Conservation (phyloP, 306 rosid species). For the Fagus crenata region DNA sequence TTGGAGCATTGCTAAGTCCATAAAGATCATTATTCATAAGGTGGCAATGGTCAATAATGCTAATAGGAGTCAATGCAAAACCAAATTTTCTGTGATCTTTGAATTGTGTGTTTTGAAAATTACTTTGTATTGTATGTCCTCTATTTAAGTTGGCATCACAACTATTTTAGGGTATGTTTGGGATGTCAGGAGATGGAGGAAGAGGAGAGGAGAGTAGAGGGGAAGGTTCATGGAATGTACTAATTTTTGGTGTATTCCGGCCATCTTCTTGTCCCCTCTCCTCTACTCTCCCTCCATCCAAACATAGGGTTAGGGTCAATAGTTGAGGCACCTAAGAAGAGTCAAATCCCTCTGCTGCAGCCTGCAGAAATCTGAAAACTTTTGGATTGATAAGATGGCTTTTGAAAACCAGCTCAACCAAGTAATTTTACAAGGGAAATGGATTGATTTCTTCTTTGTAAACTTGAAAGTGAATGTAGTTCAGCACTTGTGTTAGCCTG, state of each 20-base stretch:
- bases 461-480: background rate
- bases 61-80: background rate
- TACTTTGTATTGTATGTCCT: background rate
- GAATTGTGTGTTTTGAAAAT: conserved; percentile 4
- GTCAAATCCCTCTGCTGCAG: background rate
- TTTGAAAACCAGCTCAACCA: background rate
- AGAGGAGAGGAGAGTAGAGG: too few species aligned
- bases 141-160: background rate
- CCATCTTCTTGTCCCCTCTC: too few species aligned
- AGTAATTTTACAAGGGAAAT: background rate
- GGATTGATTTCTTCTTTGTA: background rate
- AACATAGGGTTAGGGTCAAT: background rate
- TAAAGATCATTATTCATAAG: background rate
- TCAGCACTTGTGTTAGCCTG: background rate
- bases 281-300: too few species aligned
- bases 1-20: background rate
- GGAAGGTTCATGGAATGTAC: too few species aligned
- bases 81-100: background rate
- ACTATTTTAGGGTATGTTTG: background rate
- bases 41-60: background rate
- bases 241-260: too few species aligned
- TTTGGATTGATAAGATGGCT: background rate
- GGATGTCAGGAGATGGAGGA: too few species aligned
- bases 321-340: background rate
- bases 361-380: background rate